Percentiles rank a stretch among this genome's conserved stretches.
Evolutionary conservation across 805 yeast genomes (phyloP).

Genomic region (Blastobotrys terrestris): DNA sequence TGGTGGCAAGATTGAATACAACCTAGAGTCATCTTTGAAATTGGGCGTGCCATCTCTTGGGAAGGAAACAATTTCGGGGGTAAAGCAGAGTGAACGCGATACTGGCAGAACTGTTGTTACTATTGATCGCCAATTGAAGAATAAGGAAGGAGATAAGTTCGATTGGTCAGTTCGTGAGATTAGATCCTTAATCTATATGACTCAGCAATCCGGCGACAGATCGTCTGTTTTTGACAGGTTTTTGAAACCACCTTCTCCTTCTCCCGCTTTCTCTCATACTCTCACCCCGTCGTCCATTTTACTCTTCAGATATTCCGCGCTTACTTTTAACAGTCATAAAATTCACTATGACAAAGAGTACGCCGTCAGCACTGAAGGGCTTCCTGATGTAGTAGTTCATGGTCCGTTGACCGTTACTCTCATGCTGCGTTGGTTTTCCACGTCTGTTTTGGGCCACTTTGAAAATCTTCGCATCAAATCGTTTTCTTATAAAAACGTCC

Average conservation of each 20-base stretch:
- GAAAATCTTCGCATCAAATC: constrained; percentile 20
- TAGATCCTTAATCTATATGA: constrained; percentile 58
- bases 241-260: constrained; percentile 12
- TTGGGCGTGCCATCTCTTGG: constrained; percentile 42
- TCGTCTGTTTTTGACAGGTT: constrained; percentile 16
- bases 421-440: constrained; percentile 45
- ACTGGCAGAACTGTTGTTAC: constrained; percentile 42
- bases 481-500: constrained; percentile 44
- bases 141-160: constrained; percentile 16
- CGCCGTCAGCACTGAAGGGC: constrained; percentile 47
- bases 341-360: constrained; percentile 69
- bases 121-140: constrained; percentile 44
- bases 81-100: constrained; percentile 11
- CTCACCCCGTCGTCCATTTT: constrained; percentile 38
- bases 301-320: constrained; percentile 59
- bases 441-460: constrained; percentile 14
- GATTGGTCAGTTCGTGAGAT: constrained; percentile 41
- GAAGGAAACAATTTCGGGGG: constrained; percentile 42
- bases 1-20: constrained; percentile 53
- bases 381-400: constrained; percentile 60
- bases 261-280: constrained; percentile 18
- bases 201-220: constrained; percentile 25
- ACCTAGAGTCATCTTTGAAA: constrained; percentile 25
- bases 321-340: constrained; percentile 77
- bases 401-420: constrained; percentile 75